phyloP scores from a whole-genome alignment of 805 yeast genomes.

The Teunomyces kruisii region DNA sequence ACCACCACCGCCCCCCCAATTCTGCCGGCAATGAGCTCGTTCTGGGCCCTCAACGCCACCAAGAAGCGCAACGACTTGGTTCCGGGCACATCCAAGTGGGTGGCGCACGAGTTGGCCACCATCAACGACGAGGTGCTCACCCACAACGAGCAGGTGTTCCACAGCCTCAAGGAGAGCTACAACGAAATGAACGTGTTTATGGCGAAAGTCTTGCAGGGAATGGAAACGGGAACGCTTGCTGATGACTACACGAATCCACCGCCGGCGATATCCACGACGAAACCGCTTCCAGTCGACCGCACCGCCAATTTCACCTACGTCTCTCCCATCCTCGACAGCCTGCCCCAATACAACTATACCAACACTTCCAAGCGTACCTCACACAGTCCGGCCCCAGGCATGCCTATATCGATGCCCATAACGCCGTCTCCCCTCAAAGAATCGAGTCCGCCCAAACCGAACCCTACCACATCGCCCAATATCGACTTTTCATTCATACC shows the following conservation, averaged over 20 bases:
- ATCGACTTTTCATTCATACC: constrained; percentile 24
- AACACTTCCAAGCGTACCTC: background rate
- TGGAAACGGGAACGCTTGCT: constrained; percentile 2
- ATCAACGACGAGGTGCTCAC: constrained; percentile 37
- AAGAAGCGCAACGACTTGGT: constrained; percentile 27
- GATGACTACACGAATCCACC: no score
- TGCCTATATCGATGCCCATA: background rate
- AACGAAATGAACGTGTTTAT: constrained; percentile 44
- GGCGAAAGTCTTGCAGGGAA: constrained; percentile 27
- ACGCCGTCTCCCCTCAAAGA: constrained; percentile 7
- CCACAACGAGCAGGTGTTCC: constrained; percentile 40
- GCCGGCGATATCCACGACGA: background rate
- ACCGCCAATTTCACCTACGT: constrained; percentile 8
- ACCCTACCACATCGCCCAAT: constrained; percentile 17
- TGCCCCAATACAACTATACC: background rate
- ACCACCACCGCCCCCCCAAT: no score
- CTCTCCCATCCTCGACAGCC: constrained; percentile 1
- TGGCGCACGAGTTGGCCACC: constrained; percentile 42
- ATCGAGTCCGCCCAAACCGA: background rate
- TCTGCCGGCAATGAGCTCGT: constrained; percentile 10
- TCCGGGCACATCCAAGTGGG: constrained; percentile 56
- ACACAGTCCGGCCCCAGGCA: background rate
- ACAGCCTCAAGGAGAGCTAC: constrained; percentile 37
- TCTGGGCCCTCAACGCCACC: constrained; percentile 38
- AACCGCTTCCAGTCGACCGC: constrained; percentile 4